Conservation (phyloP, 2,329 filamentous ascomycete genomes). For the Chrysoporthe puriensis region DNA sequence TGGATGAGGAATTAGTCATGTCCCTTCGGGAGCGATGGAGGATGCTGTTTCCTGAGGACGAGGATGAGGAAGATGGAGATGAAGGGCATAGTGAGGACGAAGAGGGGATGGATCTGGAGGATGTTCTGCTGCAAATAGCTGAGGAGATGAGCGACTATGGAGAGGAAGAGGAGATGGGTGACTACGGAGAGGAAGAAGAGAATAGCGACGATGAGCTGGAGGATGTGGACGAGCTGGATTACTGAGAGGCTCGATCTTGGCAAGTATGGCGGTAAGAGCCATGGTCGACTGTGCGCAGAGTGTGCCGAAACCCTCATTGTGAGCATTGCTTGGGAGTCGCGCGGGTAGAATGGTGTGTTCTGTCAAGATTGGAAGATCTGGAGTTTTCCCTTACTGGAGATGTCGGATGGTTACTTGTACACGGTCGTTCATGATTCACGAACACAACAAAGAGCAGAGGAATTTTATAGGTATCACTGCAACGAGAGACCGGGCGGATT, state of each 20-base stretch:
- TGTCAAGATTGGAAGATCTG: background rate
- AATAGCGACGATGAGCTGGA: background rate
- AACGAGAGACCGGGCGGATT: background rate
- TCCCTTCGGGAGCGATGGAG: background rate
- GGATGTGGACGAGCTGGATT: background rate
- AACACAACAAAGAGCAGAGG: background rate
- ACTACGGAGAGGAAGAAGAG: background rate
- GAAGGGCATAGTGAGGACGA: slow-evolving; percentile 12
- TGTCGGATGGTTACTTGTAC: background rate
- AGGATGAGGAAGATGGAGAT: slow-evolving; percentile 3
- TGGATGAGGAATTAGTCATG: background rate
- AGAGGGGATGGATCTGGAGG: slow-evolving; percentile 16
- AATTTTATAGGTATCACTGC: background rate
- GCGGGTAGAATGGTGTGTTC: background rate
- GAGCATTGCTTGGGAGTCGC: background rate
- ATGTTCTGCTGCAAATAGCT: slow-evolving; percentile 4
- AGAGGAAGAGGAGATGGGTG: background rate
- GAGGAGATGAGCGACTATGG: slow-evolving; percentile 8
- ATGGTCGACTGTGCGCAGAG: background rate
- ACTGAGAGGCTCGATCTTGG: background rate
- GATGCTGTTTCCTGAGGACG: background rate
- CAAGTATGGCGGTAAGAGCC: too few relatives aligned
- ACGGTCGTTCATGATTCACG: background rate
- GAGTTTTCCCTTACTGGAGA: background rate
- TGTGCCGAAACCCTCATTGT: background rate